phyloP scores from a whole-genome alignment of 768 basidiomycete genomes.

The Lactifluus hygrophoroides region DNA sequence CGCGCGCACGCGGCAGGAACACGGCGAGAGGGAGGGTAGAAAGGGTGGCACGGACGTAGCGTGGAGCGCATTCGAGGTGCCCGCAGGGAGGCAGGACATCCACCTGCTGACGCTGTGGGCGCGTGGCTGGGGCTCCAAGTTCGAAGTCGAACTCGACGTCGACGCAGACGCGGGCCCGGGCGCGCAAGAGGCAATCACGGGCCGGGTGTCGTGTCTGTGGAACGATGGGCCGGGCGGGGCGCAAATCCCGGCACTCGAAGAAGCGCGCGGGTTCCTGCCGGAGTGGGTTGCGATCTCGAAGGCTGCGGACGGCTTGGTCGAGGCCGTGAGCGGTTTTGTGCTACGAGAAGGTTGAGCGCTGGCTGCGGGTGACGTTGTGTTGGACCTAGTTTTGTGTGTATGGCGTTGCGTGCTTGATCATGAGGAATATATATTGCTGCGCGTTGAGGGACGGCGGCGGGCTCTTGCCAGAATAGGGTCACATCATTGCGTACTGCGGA shows the following conservation, averaged over 20 bases:
- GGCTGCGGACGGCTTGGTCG: constrained; percentile 3
- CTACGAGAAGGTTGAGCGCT: not conserved
- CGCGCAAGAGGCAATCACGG: not conserved
- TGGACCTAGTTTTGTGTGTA: not conserved
- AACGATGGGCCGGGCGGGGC: constrained; percentile 10
- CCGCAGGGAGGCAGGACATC: not conserved
- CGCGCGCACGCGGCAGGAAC: not conserved
- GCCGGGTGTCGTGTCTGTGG: constrained; percentile 16
- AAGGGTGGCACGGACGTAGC: not conserved
- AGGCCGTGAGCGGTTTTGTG: not conserved
- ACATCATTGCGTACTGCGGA: no score
- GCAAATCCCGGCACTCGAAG: constrained; percentile 10
- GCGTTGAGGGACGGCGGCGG: no score
- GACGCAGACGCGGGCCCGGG: not conserved
- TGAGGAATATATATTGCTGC: no score
- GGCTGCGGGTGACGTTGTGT: not conserved
- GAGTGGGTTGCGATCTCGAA: constrained; percentile 17
- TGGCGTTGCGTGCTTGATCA: no score
- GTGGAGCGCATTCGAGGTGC: constrained; percentile 15
- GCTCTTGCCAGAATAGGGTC: no score
- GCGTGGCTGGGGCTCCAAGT: constrained; percentile 10
- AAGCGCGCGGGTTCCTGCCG: constrained; percentile 15
- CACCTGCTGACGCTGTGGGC: constrained; percentile 9
- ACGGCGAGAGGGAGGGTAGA: not conserved
- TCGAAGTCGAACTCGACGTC: constrained; percentile 12